Conservation (phyloP, 2,329 filamentous ascomycete species). For the Teratosphaeria gauchensis region DNA sequence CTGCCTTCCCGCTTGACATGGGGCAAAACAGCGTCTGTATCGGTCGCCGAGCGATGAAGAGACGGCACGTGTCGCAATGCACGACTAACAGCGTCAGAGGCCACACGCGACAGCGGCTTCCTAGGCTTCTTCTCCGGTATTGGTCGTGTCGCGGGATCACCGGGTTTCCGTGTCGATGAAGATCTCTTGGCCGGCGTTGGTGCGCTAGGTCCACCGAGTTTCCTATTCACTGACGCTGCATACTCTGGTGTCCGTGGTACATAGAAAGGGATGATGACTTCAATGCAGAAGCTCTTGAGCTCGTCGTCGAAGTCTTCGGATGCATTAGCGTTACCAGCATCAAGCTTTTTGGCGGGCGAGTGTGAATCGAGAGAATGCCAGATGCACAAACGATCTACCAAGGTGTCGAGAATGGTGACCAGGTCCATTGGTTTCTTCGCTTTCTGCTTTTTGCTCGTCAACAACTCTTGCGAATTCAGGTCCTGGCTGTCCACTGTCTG, state of each 20-base stretch:
- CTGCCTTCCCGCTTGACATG: slow-evolving; percentile 60
- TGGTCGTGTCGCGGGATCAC: slow-evolving; percentile 27
- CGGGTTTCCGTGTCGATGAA: slow-evolving; percentile 31
- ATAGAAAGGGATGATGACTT: slow-evolving; percentile 75
- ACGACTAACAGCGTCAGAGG: slow-evolving; percentile 47
- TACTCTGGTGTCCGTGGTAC: slow-evolving; percentile 63
- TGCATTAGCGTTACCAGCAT: slow-evolving; percentile 11
- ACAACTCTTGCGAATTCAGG: background rate
- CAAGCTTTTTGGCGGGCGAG: slow-evolving; percentile 39
- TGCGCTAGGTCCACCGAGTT: slow-evolving; percentile 62
- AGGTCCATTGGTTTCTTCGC: slow-evolving; percentile 52
- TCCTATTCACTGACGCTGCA: slow-evolving; percentile 61
- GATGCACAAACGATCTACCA: slow-evolving; percentile 70
- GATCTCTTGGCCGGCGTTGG: slow-evolving; percentile 46
- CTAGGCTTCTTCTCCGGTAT: slow-evolving; percentile 32
- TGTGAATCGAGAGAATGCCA: slow-evolving; percentile 66
- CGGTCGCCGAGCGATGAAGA: slow-evolving; percentile 59
- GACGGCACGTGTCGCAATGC: slow-evolving; percentile 50
- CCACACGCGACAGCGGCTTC: slow-evolving; percentile 51
- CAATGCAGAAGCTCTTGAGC: slow-evolving; percentile 65
- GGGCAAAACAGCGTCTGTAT: slow-evolving; percentile 42
- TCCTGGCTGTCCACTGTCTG: background rate
- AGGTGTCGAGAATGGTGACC: slow-evolving; percentile 56
- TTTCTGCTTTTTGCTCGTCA: slow-evolving; percentile 28
- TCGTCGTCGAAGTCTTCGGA: slow-evolving; percentile 43